Conservation (phyloP, 768 basidiomycete genomes). For the Dendrothele bispora region DNA sequence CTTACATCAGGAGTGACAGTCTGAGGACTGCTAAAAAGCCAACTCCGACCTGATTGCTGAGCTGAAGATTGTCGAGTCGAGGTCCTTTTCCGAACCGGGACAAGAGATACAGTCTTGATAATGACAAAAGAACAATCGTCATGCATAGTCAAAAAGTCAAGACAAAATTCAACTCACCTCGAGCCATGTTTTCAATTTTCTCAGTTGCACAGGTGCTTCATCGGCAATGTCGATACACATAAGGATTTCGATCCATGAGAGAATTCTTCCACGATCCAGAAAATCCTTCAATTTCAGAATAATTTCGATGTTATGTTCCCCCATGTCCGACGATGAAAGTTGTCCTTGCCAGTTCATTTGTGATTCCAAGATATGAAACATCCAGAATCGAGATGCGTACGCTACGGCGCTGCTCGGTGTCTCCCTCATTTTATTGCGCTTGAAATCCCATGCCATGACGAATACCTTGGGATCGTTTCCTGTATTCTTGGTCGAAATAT, state of each 20-base stretch:
- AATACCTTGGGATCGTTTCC: no score
- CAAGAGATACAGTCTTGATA: no score
- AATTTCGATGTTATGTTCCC: background rate
- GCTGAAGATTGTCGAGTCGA: no score
- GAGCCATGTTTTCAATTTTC: background rate
- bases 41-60: no score
- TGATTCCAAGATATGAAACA: slow-evolving; percentile 1
- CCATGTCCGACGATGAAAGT: background rate
- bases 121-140: no score
- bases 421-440: background rate
- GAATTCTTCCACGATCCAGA: background rate
- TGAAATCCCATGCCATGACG: no score
- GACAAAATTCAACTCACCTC: background rate
- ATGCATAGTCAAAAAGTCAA: no score
- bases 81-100: no score
- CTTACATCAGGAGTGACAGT: no score
- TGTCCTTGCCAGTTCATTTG: no score
- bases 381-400: slow-evolving; percentile 1
- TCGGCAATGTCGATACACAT: background rate
- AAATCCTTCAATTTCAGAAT: background rate
- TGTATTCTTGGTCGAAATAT: background rate
- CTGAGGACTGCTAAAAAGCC: no score
- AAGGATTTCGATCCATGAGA: background rate
- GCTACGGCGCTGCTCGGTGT: background rate
- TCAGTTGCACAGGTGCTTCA: background rate